Conservation (phyloP, 2,329 filamentous ascomycete genomes). For the Biscogniauxia sp. region DNA sequence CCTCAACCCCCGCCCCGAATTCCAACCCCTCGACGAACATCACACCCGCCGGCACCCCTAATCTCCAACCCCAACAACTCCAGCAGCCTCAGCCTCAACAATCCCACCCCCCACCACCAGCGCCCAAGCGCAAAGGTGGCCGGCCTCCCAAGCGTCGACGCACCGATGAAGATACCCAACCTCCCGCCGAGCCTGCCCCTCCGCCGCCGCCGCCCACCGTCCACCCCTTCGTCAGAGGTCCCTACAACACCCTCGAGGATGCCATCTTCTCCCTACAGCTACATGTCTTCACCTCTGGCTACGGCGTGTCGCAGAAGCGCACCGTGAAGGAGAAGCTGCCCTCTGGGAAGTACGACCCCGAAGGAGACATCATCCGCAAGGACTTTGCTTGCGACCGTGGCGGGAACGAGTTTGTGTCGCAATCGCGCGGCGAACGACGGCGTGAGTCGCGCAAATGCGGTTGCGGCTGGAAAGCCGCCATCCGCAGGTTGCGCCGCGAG, state of each 20-base stretch:
- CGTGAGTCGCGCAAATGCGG: slow-evolving; percentile 30
- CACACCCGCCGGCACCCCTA: neutral
- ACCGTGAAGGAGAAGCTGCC: slow-evolving; percentile 32
- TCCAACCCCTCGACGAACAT: slow-evolving; percentile 1
- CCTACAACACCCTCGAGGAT: slow-evolving; percentile 28
- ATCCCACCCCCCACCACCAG: neutral
- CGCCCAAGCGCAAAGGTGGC: slow-evolving; percentile 7
- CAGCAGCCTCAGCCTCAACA: neutral
- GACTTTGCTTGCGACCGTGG: slow-evolving; percentile 31
- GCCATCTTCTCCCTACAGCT: slow-evolving; percentile 30
- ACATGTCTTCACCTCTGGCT: slow-evolving; percentile 31
- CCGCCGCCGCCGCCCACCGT: slow-evolving; percentile 12
- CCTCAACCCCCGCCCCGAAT: slow-evolving; percentile 2
- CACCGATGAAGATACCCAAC: slow-evolving; percentile 6
- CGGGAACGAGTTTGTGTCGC: slow-evolving; percentile 30
- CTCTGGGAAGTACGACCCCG: slow-evolving; percentile 30
- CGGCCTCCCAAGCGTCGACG: slow-evolving; percentile 16
- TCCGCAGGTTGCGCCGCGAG: slow-evolving; percentile 28
- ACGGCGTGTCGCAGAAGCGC: slow-evolving; percentile 32
- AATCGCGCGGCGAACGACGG: slow-evolving; percentile 29
- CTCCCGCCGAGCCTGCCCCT: slow-evolving; percentile 1
- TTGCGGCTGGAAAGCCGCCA: slow-evolving; percentile 28
- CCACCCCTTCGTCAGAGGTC: slow-evolving; percentile 25
- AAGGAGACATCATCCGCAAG: slow-evolving; percentile 28
- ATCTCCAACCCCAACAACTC: neutral